A percentile compares a stretch with the other conserved stretches of the same genome.
phyloP scores from a whole-genome alignment of 2,329 filamentous ascomycete genomes.

The Fusarium avenaceum region DNA sequence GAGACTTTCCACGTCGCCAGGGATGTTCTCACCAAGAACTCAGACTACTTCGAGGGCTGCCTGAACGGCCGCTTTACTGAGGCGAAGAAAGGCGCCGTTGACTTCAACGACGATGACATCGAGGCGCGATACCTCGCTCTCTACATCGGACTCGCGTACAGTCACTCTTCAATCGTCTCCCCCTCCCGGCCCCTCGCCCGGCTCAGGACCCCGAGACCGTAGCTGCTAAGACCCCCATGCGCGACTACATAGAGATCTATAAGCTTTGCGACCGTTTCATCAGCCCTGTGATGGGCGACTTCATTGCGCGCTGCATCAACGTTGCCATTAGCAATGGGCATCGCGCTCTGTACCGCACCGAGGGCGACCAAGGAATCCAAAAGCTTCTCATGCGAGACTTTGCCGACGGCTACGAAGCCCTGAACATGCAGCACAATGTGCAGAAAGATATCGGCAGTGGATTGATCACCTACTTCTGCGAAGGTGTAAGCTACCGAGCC shows the following conservation, averaged over 20 bases:
- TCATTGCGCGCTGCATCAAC: conserved; percentile 51
- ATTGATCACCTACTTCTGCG: conserved; percentile 54
- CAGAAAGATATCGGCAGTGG: conserved; percentile 44
- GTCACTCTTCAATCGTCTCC: conserved; percentile 52
- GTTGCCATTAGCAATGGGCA: conserved; percentile 52
- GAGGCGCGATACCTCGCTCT: conserved; percentile 53
- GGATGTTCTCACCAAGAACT: conserved; percentile 51
- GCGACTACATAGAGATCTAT: conserved; percentile 54
- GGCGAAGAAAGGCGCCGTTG: conserved; percentile 46
- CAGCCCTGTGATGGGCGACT: conserved; percentile 49
- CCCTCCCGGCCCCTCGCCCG: conserved; percentile 46
- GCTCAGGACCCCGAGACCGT: conserved; percentile 47
- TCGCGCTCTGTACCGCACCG: conserved; percentile 51
- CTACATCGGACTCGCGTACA: conserved; percentile 55
- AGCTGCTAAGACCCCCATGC: conserved; percentile 47
- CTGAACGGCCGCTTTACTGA: conserved; percentile 50
- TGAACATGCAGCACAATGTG: conserved; percentile 40
- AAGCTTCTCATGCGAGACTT: conserved; percentile 52
- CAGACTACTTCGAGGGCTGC: conserved; percentile 54
- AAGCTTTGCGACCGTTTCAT: conserved; percentile 56
- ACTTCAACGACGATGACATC: conserved; percentile 50
- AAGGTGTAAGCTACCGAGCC: conserved; percentile 49
- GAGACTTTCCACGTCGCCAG: conserved; percentile 52
- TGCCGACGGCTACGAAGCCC: conserved; percentile 54
- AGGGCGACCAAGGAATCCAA: conserved; percentile 48